These are phyloP conservation scores for Prunella vulgaris DNA, from an alignment of 257 asterid genomes.

Conservation along the genomic window DNA sequence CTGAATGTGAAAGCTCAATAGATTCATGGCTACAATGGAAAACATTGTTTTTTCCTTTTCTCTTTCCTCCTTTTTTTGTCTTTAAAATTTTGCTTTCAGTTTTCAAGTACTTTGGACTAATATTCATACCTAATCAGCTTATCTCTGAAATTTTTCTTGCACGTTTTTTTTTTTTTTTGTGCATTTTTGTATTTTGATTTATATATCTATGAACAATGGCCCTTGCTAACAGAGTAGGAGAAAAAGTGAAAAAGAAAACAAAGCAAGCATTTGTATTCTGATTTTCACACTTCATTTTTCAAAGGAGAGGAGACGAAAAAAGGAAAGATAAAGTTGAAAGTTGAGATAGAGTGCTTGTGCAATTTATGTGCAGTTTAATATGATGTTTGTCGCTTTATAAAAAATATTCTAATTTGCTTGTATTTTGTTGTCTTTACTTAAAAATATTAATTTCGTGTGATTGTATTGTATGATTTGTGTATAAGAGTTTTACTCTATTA, in stretches of 20 bases:
- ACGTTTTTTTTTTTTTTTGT: neutral
- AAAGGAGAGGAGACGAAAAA: too few relatives aligned
- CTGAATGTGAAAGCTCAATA: neutral
- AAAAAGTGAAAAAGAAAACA: neutral
- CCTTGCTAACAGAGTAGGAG: neutral
- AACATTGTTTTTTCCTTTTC: neutral
- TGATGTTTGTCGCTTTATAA: too few relatives aligned
- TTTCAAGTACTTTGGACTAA: neutral
- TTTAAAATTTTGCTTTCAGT: neutral
- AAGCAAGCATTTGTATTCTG: too few relatives aligned
- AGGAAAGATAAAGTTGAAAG: too few relatives aligned
- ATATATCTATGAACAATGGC: neutral
- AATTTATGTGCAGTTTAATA: too few relatives aligned
- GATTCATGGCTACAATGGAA: conserved; percentile 9
- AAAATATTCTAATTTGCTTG: too few relatives aligned
- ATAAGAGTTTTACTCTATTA: too few relatives aligned
- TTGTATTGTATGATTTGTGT: too few relatives aligned
- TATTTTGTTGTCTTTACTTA: too few relatives aligned
- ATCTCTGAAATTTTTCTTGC: neutral
- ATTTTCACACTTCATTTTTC: too few relatives aligned
- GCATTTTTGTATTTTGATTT: neutral
- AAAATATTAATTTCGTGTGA: too few relatives aligned
- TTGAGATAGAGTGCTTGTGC: too few relatives aligned
- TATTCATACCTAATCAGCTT: neutral
- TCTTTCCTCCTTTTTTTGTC: neutral